phyloP scores from a whole-genome alignment of 805 yeast genomes.

The Yamadazyma insecticola region DNA sequence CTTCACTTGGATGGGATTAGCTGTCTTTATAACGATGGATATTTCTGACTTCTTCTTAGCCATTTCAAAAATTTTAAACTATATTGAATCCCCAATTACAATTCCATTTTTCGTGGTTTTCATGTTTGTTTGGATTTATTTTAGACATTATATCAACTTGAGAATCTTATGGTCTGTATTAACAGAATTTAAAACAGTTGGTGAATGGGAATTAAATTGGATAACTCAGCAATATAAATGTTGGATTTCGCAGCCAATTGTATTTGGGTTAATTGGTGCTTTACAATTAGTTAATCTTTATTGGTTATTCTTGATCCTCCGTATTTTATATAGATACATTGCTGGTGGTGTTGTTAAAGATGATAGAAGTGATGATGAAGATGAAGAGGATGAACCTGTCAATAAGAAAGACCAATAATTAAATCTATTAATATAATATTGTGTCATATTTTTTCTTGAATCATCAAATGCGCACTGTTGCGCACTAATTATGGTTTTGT shows the following conservation, averaged over 20 bases:
- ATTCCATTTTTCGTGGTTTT: constrained; percentile 68
- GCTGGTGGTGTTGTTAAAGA: constrained; percentile 57
- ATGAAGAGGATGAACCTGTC: constrained; percentile 34
- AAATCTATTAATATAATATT: too few species aligned
- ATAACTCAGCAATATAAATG: constrained; percentile 93
- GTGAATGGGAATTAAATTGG: constrained; percentile 77
- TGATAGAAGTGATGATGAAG: constrained; percentile 86
- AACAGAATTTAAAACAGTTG: constrained; percentile 84
- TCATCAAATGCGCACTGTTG: too few species aligned
- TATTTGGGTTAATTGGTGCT: constrained; percentile 70
- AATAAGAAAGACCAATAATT: constrained; percentile 12
- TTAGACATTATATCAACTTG: constrained; percentile 83
- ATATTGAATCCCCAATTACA: constrained; percentile 62
- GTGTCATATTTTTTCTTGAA: too few species aligned
- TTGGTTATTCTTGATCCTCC: constrained; percentile 80
- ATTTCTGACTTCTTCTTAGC: constrained; percentile 87
- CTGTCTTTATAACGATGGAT: constrained; percentile 93
- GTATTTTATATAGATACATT: constrained; percentile 68
- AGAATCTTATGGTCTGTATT: constrained; percentile 77
- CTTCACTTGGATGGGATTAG: constrained; percentile 93
- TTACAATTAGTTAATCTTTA: constrained; percentile 81
- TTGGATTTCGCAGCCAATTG: constrained; percentile 90
- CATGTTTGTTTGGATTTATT: constrained; percentile 72
- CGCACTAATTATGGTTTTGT: too few species aligned
- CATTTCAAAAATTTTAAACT: constrained; percentile 79